Evolutionary conservation across 768 basidiomycete genomes (phyloP).

Genomic region (Trametopsis cervina): DNA sequence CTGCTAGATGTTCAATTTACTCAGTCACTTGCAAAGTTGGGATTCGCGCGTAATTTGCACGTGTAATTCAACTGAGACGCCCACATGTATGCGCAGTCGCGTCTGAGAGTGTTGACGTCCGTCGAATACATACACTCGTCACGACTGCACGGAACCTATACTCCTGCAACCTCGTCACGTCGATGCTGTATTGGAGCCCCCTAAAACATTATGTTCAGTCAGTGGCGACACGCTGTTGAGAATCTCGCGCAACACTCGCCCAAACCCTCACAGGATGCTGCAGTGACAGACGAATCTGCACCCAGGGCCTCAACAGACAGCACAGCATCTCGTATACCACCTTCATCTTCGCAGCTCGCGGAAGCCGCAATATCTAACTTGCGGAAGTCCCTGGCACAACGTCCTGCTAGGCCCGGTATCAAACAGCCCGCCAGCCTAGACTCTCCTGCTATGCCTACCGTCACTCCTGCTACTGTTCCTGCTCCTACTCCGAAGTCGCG

Average conservation of each 20-base stretch:
- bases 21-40: no score
- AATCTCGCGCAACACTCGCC: conserved; percentile 38
- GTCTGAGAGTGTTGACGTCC: no score
- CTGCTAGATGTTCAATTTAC: no score
- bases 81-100: no score
- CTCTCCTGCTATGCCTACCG: no score
- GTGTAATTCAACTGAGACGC: no score
- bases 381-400: conserved; percentile 59
- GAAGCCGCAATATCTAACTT: conserved; percentile 55
- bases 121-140: no score
- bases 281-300: conserved; percentile 18
- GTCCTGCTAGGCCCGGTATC: conserved; percentile 34
- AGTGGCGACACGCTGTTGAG: conserved; percentile 69
- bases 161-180: no score
- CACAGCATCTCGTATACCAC: conserved; percentile 26
- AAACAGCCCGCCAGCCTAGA: conserved; percentile 13
- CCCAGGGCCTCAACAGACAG: conserved; percentile 18
- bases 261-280: conserved; percentile 26
- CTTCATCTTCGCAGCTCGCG: conserved; percentile 47
- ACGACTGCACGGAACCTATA: no score
- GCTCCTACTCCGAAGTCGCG: conserved; percentile 31
- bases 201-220: conserved; percentile 56
- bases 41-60: no score
- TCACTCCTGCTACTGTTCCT: conserved; percentile 18
- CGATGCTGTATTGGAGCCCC: no score